Base-by-base conservation (phyloP, 2,329 filamentous ascomycete genomes). In the Tricladium varicosporioides region DNA sequence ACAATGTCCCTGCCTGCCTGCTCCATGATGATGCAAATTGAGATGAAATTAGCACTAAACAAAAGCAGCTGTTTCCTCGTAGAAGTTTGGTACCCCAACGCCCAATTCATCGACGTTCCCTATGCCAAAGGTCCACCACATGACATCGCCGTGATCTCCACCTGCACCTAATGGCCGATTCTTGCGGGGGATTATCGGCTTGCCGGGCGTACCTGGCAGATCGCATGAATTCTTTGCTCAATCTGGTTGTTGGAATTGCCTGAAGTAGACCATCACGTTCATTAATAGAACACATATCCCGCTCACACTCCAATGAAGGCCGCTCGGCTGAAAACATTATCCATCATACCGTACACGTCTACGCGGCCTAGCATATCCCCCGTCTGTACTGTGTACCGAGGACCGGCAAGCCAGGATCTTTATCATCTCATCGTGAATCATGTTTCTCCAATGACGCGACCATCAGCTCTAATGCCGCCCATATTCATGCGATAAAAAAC, bases 241-340 rank as follows among this genome's bases (percentile, higher is more conserved):
- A 63, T 62, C 14, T 44, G 61, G 56, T 43, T 52, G 48, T 48
- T 51, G 54, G 14, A 50, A 54, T 55, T 63, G 60, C 63, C 61
- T 60, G 51, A 63, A 59, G 47, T 53, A 56, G 57, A 60, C 57
- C 53, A 60, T 62, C 60, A 54, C 53, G 58, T 60, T 63, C 62
- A 63, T 62, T 68, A 68, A 59, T 48, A 65, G 56, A 54, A 53
- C 62, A 63, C 60, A 59, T 68, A 67, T 67, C 61, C 56, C 45
- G 43, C 62, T 65, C 61, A 45, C 44, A 54, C 55, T 51, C 61
- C 60, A 63, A 63, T 62, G 53, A 59, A 27, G 54, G 54, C 48
- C 44, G 15, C 48, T 54, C 51, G 53, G 60, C 51, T 61, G 61
- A 60, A 60, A 52, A 48, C 44, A 57, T 54, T 59, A 55, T 55